Evolutionary conservation across 2,329 filamentous ascomycete genomes (phyloP).

Genomic region (Trichoderma breve): DNA sequence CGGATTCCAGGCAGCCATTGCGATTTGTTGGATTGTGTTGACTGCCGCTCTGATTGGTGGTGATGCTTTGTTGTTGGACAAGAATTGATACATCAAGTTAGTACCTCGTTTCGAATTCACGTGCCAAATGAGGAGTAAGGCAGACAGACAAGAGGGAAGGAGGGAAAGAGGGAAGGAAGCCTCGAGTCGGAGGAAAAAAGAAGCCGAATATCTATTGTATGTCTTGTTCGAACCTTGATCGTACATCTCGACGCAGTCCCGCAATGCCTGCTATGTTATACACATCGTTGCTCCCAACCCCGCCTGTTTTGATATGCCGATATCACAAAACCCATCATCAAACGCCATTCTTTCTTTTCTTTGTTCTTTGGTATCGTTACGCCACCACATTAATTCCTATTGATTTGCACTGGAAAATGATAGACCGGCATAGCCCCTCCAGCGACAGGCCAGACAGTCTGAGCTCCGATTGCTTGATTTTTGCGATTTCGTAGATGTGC

Average conservation of each 20-base stretch:
- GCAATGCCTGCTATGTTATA: conserved; percentile 14
- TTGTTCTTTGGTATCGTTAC: conserved; percentile 35
- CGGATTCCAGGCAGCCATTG: background rate
- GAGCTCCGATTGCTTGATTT: conserved; percentile 83
- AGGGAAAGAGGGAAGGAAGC: background rate
- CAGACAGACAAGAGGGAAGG: background rate
- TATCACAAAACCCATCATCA: background rate
- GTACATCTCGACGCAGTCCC: conserved; percentile 6
- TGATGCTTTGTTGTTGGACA: background rate
- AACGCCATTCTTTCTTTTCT: background rate
- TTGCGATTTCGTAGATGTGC: conserved; percentile 96
- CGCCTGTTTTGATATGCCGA: background rate
- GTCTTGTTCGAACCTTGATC: background rate
- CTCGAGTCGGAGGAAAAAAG: background rate
- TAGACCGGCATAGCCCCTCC: conserved; percentile 68
- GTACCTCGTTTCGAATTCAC: background rate
- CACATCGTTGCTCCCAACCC: background rate
- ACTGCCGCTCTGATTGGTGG: background rate
- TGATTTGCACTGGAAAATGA: conserved; percentile 73
- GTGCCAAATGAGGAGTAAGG: background rate
- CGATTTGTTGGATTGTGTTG: background rate
- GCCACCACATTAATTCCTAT: conserved; percentile 71
- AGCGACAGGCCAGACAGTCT: conserved; percentile 69
- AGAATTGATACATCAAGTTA: background rate
- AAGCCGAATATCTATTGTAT: conserved; percentile 1